phyloP scores from a whole-genome alignment of 352 stramenopile species.

The Globisporangium lucens region DNA sequence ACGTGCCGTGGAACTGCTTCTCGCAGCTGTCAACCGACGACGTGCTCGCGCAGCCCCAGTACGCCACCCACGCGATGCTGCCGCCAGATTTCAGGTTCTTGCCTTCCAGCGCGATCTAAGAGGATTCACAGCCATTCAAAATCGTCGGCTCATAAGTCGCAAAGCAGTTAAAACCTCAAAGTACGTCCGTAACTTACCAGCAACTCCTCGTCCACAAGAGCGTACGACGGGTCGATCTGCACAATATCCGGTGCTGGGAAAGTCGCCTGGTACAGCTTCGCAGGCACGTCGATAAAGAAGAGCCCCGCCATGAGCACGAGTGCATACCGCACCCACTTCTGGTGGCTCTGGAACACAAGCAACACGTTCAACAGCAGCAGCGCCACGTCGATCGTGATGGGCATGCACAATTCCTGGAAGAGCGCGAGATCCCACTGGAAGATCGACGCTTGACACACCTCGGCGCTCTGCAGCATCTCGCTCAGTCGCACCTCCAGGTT shows the following conservation, averaged over 20 bases:
- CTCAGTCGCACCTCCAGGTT: slow-evolving; percentile 38
- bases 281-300: slow-evolving; percentile 47
- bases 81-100: slow-evolving; percentile 75
- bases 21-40: slow-evolving; percentile 56
- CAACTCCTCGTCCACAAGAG: slow-evolving; percentile 72
- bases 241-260: slow-evolving; percentile 58
- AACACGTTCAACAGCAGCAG: slow-evolving; percentile 39
- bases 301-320: slow-evolving; percentile 40
- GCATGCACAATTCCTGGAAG: slow-evolving; percentile 55
- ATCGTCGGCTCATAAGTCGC: not conserved
- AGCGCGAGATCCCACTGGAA: slow-evolving; percentile 42
- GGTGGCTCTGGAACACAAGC: slow-evolving; percentile 56
- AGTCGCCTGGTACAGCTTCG: slow-evolving; percentile 44
- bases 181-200: slow-evolving; percentile 22
- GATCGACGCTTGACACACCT: slow-evolving; percentile 42
- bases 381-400: slow-evolving; percentile 41
- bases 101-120: slow-evolving; percentile 37
- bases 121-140: not conserved
- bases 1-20: slow-evolving; percentile 65
- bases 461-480: slow-evolving; percentile 30
- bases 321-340: slow-evolving; percentile 46
- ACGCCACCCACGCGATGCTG: slow-evolving; percentile 72
- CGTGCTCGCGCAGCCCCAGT: slow-evolving; percentile 74
- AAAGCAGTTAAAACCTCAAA: not conserved
- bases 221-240: slow-evolving; percentile 61